Conservation (phyloP, 352 stramenopile genomes). For the Phytophthora litchii region DNA sequence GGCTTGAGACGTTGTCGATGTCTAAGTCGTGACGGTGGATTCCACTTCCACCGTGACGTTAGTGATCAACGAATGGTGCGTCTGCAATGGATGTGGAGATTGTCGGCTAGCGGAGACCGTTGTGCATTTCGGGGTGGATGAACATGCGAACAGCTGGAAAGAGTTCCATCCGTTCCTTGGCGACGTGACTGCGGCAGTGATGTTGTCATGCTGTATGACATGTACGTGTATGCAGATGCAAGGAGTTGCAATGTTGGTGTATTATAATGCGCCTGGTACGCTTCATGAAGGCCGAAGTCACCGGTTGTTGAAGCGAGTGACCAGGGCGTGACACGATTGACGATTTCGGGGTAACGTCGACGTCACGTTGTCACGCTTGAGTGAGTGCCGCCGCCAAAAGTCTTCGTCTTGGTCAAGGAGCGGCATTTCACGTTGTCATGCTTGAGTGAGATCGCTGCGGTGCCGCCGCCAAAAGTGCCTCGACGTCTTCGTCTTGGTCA, state of each 20-base stretch:
- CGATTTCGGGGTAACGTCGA: slow-evolving; percentile 1
- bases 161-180: neutral
- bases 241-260: slow-evolving; percentile 1
- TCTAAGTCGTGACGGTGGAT: neutral
- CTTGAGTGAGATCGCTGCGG: neutral
- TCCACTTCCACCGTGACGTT: neutral
- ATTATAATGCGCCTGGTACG: no score
- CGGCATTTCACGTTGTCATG: slow-evolving; percentile 1
- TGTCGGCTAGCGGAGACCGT: slow-evolving; percentile 16
- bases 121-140: slow-evolving; percentile 22
- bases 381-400: neutral
- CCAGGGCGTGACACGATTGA: slow-evolving; percentile 1
- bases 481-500: neutral
- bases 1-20: slow-evolving; percentile 1
- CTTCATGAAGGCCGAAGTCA: neutral
- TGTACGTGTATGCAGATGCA: slow-evolving; percentile 1
- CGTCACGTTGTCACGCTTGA: slow-evolving; percentile 1
- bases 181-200: neutral
- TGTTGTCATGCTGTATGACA: neutral
- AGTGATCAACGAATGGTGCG: neutral
- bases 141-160: slow-evolving; percentile 18
- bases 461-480: neutral
- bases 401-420: neutral
- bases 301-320: slow-evolving; percentile 7
- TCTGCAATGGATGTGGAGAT: slow-evolving; percentile 1